Evolutionary conservation across 176 grass and related monocot genomes (phyloP).

Genomic region (Eragrostis curvula): DNA sequence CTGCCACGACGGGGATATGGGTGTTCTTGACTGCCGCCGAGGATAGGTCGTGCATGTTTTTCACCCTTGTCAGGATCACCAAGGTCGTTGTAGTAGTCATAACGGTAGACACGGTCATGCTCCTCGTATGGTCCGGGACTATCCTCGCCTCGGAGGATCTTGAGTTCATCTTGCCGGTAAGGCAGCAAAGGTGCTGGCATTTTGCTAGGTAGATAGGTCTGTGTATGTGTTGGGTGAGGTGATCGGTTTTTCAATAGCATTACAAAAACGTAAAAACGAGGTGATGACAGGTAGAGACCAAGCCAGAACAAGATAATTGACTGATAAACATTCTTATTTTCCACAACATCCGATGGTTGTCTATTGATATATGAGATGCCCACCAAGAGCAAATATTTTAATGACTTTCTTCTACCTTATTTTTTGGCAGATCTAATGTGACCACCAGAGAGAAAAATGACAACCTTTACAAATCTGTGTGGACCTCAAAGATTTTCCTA

Average conservation of each 20-base stretch:
- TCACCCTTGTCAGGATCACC: constrained; percentile 60
- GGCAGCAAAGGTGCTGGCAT: constrained; percentile 59
- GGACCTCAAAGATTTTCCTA: too few species aligned
- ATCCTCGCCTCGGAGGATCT: constrained; percentile 60
- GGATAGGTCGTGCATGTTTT: constrained; percentile 47
- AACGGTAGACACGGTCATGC: constrained; percentile 80
- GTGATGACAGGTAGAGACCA: too few species aligned
- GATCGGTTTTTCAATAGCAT: background rate
- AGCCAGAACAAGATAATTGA: background rate
- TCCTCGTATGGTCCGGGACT: constrained; percentile 54
- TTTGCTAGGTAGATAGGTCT: constrained; percentile 82
- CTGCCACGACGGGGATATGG: constrained; percentile 85
- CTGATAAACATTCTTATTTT: too few species aligned
- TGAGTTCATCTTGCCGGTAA: constrained; percentile 70
- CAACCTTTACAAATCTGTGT: too few species aligned
- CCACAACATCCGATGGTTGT: too few species aligned
- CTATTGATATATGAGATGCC: too few species aligned
- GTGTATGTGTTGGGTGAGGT: constrained; percentile 4
- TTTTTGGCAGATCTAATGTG: too few species aligned
- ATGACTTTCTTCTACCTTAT: too few species aligned
- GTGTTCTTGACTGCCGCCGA: constrained; percentile 58
- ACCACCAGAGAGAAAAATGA: too few species aligned
- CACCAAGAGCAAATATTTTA: too few species aligned
- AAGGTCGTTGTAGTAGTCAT: constrained; percentile 84
- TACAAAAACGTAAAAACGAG: background rate